A percentile compares a stretch with the other conserved stretches of the same genome.
phyloP scores from a whole-genome alignment of 192 early-diverging fungal species.

The Linnemannia elongata region DNA sequence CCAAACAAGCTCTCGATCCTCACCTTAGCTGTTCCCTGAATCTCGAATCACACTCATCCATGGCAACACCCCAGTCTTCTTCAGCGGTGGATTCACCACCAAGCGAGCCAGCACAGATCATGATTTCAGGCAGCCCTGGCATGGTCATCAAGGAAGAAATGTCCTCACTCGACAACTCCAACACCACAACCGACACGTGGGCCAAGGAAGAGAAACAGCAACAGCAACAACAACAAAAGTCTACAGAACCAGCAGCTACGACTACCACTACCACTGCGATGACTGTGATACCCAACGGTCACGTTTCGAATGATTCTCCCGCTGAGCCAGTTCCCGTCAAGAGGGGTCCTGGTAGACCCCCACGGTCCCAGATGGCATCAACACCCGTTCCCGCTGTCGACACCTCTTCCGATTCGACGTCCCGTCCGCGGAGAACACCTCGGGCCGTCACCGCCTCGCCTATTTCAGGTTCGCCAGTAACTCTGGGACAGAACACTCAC shows the following conservation, averaged over 20 bases:
- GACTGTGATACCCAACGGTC: neutral
- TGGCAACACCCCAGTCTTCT: neutral
- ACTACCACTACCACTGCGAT: neutral
- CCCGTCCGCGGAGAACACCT: slow-evolving; percentile 22
- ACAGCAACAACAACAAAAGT: neutral
- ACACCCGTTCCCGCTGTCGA: neutral
- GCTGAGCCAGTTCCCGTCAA: slow-evolving; percentile 13
- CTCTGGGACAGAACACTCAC: neutral
- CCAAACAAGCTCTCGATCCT: neutral
- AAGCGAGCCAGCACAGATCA: neutral
- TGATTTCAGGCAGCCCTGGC: slow-evolving; percentile 1
- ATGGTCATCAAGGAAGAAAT: neutral
- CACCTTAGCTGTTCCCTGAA: neutral
- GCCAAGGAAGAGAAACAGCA: neutral
- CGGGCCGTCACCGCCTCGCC: slow-evolving; percentile 24
- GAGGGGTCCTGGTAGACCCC: slow-evolving; percentile 36
- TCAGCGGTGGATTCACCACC: neutral
- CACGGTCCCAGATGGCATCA: slow-evolving; percentile 13
- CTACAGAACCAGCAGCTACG: neutral
- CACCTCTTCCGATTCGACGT: neutral
- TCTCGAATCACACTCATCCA: neutral
- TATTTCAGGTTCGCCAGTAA: neutral
- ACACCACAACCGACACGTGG: neutral
- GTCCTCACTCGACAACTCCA: neutral
- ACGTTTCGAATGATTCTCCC: neutral